Base-by-base conservation (phyloP, 305 asterid genomes). In the Solanum aculeatissimum region DNA sequence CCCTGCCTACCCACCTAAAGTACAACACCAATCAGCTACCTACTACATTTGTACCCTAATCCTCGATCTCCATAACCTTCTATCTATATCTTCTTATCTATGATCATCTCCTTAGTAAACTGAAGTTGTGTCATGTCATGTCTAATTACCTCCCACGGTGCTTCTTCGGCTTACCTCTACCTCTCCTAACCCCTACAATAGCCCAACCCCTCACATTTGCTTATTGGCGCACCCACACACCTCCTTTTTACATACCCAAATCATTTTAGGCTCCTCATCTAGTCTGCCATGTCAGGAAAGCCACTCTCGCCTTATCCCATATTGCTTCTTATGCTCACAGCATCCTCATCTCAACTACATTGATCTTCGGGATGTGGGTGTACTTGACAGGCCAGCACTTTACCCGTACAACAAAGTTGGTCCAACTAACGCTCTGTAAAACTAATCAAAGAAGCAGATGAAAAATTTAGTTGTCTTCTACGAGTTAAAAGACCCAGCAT, bases 141-240 rank as follows among this genome's bases (percentile, higher is more conserved):
- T 4, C 32, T 21, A 60, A 60, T 21, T 21, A 23, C 66, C 32
- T 60, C 16, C 3, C 0, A 0, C 4, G 2, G 0, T 60, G 21
- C 32, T 21, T 60, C 66, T 60, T 60, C 23, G 16, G 32, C 32
- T 15, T 21, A 21, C 0, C 32, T 23, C 16, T 60, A 60, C 32
- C 66, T 60, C 66, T 60, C 32, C 63, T 57, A n/a, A 57, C 27
- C 25, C 63, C 0, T 9, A 11, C 6, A 13, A 57, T n/a, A n/a
- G 13, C 63, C 63, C 66, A 60, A 58, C 1, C 66, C 9, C 66
- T 58, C 23, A 58, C 0, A 58, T 58, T 29, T 58, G 7, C 66
- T 21, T 21, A 58, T 11, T 58, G 32, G 66, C 1, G 8, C 32
- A 21, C 11, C 29, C 66, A 58, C 66, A 21, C 29, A 23, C 0